phyloP scores from a whole-genome alignment of 1,284 basidiomycete genomes.

The Papiliotrema terrestris region DNA sequence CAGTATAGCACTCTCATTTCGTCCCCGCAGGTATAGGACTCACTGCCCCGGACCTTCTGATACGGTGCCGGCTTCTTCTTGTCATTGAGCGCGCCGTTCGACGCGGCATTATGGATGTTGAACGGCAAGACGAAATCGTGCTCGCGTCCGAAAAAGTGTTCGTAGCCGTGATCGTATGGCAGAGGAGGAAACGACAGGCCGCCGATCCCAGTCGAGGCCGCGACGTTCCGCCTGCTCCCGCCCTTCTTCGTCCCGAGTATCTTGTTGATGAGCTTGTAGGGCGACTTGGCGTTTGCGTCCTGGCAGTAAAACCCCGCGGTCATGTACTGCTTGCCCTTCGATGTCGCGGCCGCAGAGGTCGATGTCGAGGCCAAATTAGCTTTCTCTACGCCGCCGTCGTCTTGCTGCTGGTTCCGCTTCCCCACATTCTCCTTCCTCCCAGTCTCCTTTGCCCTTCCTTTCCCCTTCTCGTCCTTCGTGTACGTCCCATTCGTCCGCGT shows the following conservation, averaged over 20 bases:
- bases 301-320: slow-evolving; percentile 40
- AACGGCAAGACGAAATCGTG: slow-evolving; percentile 46
- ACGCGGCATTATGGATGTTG: slow-evolving; percentile 43
- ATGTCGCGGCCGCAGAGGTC: no score
- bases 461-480: not conserved
- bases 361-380: not conserved
- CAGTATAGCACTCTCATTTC: not conserved
- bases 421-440: not conserved
- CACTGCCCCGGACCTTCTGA: slow-evolving; percentile 31
- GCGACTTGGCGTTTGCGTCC: slow-evolving; percentile 24
- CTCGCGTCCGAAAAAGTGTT: slow-evolving; percentile 35
- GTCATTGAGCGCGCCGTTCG: slow-evolving; percentile 43
- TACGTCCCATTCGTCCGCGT: no score
- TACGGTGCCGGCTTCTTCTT: slow-evolving; percentile 45
- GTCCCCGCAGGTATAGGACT: slow-evolving; percentile 7
- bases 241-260: slow-evolving; percentile 14
- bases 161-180: slow-evolving; percentile 36
- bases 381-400: not conserved
- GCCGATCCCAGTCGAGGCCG: not conserved
- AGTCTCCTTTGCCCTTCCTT: not conserved
- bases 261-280: slow-evolving; percentile 29
- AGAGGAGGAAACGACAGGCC: slow-evolving; percentile 34
- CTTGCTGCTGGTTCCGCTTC: not conserved
- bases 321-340: slow-evolving; percentile 34
- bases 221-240: not conserved